Percentiles rank a stretch among this genome's conserved stretches.
phyloP scores from a whole-genome alignment of 2,329 filamentous ascomycete species.

The Exophiala xenobiotica region DNA sequence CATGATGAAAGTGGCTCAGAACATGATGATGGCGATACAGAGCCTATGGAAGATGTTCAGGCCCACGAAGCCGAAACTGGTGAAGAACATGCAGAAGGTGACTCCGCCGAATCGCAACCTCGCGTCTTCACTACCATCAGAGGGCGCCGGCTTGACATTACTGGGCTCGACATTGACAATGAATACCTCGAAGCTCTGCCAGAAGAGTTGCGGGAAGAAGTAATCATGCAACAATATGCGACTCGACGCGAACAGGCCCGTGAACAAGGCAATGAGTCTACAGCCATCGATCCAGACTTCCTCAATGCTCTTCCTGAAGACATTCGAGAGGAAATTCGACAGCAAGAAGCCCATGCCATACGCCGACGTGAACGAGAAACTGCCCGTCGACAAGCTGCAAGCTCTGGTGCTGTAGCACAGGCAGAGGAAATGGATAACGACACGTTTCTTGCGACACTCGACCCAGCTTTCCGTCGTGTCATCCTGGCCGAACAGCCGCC shows the following conservation, averaged over 20 bases:
- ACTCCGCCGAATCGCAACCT: conserved; percentile 50
- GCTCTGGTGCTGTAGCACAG: conserved; percentile 49
- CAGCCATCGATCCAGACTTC: conserved; percentile 64
- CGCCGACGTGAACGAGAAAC: conserved; percentile 85
- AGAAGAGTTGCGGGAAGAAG: conserved; percentile 92
- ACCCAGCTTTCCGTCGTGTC: conserved; percentile 78
- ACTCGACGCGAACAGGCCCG: conserved; percentile 76
- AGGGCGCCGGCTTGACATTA: conserved; percentile 87
- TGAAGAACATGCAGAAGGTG: conserved; percentile 35
- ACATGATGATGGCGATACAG: conserved; percentile 34
- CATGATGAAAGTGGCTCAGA: conserved; percentile 31
- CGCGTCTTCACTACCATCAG: conserved; percentile 81
- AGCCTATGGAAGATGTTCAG: conserved; percentile 78
- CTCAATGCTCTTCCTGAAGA: conserved; percentile 88
- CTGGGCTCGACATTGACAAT: conserved; percentile 86
- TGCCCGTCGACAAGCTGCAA: conserved; percentile 61
- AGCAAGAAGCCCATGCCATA: conserved; percentile 85
- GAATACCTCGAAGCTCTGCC: conserved; percentile 97
- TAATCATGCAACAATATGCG: conserved; percentile 86
- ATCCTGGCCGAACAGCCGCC: conserved; percentile 91
- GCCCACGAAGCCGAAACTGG: conserved; percentile 41
- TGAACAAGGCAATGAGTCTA: conserved; percentile 56
- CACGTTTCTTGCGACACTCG: conserved; percentile 86
- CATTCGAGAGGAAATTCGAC: conserved; percentile 83
- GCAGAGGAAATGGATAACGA: conserved; percentile 87